Percentiles rank a stretch among this genome's conserved stretches.
Conservation (phyloP, 2,329 filamentous ascomycete species). For the Phyllosticta paracitricarpa region DNA sequence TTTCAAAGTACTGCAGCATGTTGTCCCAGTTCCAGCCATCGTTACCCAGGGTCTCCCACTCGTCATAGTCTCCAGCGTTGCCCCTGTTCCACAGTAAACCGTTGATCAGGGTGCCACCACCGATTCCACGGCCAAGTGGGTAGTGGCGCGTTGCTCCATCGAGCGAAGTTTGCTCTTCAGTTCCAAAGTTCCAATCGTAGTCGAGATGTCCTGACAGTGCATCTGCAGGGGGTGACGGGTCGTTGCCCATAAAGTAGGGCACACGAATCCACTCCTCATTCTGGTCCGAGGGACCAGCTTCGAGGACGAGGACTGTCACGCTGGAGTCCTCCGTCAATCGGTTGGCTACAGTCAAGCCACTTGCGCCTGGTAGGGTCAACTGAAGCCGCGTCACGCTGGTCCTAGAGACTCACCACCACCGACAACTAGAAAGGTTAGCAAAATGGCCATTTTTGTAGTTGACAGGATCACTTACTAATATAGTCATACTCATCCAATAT, state of each 20-base stretch:
- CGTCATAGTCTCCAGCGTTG: constrained; percentile 10
- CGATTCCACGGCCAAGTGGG: constrained; percentile 11
- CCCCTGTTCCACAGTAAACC: constrained; percentile 9
- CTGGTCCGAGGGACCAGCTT: constrained; percentile 20
- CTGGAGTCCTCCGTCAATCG: constrained; percentile 20
- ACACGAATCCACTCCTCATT: constrained; percentile 14
- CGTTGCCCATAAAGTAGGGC: constrained; percentile 4
- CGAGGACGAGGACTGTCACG: constrained; percentile 19
- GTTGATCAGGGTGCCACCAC: constrained; percentile 13
- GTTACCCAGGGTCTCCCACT: constrained; percentile 11
- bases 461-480: not conserved
- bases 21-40: constrained; percentile 20
- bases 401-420: not conserved
- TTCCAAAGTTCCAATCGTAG: constrained; percentile 24
- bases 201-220: constrained; percentile 19
- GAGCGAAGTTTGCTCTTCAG: constrained; percentile 17
- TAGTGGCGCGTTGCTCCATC: not conserved
- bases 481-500: constrained; percentile 3
- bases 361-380: not conserved
- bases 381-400: not conserved
- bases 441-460: not conserved
- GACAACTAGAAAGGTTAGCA: constrained; percentile 2
- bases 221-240: constrained; percentile 16
- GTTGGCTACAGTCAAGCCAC: constrained; percentile 15
- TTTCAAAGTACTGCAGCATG: constrained; percentile 23